phyloP scores from a whole-genome alignment of 2,329 filamentous ascomycete species.

The Microcera coccophila region DNA sequence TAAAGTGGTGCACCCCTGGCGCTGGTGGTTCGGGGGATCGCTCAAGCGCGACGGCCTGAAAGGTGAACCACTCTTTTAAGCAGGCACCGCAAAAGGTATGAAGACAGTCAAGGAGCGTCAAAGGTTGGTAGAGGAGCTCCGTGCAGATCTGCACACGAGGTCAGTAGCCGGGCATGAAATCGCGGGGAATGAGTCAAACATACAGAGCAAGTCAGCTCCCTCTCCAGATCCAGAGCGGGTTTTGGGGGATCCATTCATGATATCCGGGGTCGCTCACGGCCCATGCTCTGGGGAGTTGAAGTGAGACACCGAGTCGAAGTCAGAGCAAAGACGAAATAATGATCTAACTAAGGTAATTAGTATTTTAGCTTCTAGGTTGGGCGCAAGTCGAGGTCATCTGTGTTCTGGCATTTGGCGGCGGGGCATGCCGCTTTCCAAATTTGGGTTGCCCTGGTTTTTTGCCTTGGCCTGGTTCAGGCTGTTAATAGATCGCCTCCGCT shows the following conservation, averaged over 20 bases:
- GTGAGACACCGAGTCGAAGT: neutral
- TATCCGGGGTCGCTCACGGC: constrained; percentile 12
- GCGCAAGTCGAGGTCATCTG: neutral
- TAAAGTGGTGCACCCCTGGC: constrained; percentile 58
- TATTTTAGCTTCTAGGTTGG: too few relatives aligned
- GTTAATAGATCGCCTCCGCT: neutral
- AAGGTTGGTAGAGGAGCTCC: constrained; percentile 84
- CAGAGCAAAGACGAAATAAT: neutral
- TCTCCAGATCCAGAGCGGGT: constrained; percentile 70
- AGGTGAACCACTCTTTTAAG: constrained; percentile 91
- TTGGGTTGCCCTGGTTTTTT: too few relatives aligned
- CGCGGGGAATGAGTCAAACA: constrained; percentile 12
- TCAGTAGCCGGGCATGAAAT: constrained; percentile 9
- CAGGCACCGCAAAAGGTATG: constrained; percentile 96
- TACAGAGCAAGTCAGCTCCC: constrained; percentile 93
- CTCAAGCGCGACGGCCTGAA: constrained; percentile 62
- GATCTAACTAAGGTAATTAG: too few relatives aligned
- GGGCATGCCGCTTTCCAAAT: constrained; percentile 1
- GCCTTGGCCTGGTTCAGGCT: neutral
- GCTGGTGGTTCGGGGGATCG: constrained; percentile 47
- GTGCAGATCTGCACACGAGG: constrained; percentile 74
- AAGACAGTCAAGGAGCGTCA: constrained; percentile 87
- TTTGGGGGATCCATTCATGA: constrained; percentile 50
- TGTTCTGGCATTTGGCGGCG: neutral
- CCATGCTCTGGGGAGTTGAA: constrained; percentile 13